Base-by-base conservation (phyloP, 2,329 filamentous ascomycete species). In the Aspergillus udagawae region DNA sequence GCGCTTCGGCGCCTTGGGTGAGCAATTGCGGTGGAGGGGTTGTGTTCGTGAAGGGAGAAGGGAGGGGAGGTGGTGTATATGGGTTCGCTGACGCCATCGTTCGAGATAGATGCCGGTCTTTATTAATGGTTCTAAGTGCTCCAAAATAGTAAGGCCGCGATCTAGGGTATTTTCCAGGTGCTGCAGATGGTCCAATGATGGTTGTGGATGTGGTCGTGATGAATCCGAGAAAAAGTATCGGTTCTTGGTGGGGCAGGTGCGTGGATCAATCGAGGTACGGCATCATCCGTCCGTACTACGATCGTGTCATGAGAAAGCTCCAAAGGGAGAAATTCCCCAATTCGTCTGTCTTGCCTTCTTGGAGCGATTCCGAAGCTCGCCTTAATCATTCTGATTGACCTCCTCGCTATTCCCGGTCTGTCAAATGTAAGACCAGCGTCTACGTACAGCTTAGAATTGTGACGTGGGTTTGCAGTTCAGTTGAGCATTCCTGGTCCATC, bases 1-100 rank as follows among this genome's bases (percentile, higher is more conserved):
- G 91, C 59, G 91, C 92, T 84, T 99, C 94, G 71, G 94, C 94
- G 77, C 94, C 94, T 82, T 97, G 94, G 56, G 91, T 88, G 66
- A 97, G 85, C 69, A 96, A 89, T 51, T 72, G 75, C 61, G 91
- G 86, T 51, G 83, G 75, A 65, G 84, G 79, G 60, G 83, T 79
- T 71, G 83, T 83, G 77, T 85, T 79, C 57, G 81, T 80, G 74
- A 92, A 88, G 64, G 88, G 82, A 35, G 80, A 74, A 41, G 88
- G 88, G 60, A 90, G 86, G 63, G 68, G 61, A 6, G 72, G 74
- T 7, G 70, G 70, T 45, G 63, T 67, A 42, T 71, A 69, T 45
- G 65, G 57, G 48, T 64, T 61, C 58, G 65, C 64, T 44, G 25
- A 62, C 54, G 55, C 12, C 42, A 49, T 49, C 21, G 44, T 47